Base-by-base conservation (phyloP, 768 basidiomycete species). In the Neoboletus magnificus region DNA sequence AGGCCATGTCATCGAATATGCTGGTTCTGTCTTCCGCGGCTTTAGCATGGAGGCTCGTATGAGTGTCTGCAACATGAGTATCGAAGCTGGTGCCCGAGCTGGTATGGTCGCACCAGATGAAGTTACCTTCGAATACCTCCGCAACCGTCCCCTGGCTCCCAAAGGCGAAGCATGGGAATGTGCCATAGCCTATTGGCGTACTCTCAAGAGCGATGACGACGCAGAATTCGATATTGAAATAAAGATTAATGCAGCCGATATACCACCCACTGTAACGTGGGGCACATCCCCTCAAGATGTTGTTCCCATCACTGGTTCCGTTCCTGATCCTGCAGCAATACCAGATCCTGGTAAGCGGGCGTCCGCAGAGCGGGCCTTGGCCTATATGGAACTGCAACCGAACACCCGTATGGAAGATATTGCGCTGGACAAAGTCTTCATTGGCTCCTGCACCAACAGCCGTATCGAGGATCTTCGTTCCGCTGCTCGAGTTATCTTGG, bases 51-150 rank as follows among this genome's bases (percentile, higher is more conserved):
- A 95, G 71, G 91, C 89, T 37, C 84, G 92, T 48, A 92, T 89
- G 89, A 89, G 86, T 64, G 85, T 86, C 58, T 93, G 92, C 75
- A 95, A 95, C 74, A 94, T 95, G 93, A 93, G 91, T 56, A 94
- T 95, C 66, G 93, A 95, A 71, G 93, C 86, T 53, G 93, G 93
- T 64, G 93, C 93, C 62, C 83, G 93, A 64, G 93, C 93, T 12
- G 92, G 92, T 49, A 93, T 95, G 91, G 81, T 95, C 54, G 92
- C 91, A 18, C 92, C 93, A 1, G 93, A 95, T 67, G 87, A 93
- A 27, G 76, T 86, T 56, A 95, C 93, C 12, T 93, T 94, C 66
- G 78, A 81, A 30, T 95, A 95, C 71, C 85, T 95, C 58, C 82
- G 81, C 54, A 82, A 85, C 47, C 85, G 91, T 44, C 92, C 93